These are phyloP conservation scores for Candida boleticola DNA, from an alignment of 805 yeast genomes.

Conservation along the genomic window DNA sequence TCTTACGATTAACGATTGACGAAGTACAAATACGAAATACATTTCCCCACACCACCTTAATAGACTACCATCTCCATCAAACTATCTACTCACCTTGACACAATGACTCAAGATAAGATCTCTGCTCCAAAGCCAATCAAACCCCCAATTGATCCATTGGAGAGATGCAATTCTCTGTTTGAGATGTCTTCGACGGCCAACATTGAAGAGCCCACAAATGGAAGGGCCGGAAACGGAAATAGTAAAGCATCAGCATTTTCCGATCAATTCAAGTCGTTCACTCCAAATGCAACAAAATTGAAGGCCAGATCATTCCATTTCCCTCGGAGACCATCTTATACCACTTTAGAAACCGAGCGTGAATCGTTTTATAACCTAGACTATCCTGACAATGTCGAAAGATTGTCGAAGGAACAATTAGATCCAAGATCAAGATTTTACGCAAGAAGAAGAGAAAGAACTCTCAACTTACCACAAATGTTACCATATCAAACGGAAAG, in stretches of 20 bases:
- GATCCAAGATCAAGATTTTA: constrained; percentile 38
- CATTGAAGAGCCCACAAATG: background rate
- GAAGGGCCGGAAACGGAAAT: background rate
- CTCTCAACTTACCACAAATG: constrained; percentile 39
- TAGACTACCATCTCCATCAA: no score
- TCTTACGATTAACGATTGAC: no score
- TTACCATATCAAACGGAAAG: constrained; percentile 78
- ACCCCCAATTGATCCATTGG: constrained; percentile 6
- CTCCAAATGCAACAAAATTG: constrained; percentile 24
- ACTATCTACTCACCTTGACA: background rate
- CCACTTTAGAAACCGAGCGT: constrained; percentile 25
- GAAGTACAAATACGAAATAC: no score
- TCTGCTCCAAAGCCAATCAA: constrained; percentile 20
- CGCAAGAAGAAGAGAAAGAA: constrained; percentile 38
- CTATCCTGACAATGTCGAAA: constrained; percentile 44
- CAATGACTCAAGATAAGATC: constrained; percentile 1
- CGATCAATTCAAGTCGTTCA: constrained; percentile 18
- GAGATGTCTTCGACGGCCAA: background rate
- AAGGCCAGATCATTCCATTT: constrained; percentile 9
- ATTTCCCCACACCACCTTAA: no score
- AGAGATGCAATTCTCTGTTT: constrained; percentile 4
- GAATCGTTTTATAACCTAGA: constrained; percentile 48
- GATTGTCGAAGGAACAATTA: constrained; percentile 22
- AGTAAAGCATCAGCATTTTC: background rate
- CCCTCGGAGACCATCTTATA: constrained; percentile 31